phyloP scores from a whole-genome alignment of 352 stramenopile species.

The Phytopythium sindhum region DNA sequence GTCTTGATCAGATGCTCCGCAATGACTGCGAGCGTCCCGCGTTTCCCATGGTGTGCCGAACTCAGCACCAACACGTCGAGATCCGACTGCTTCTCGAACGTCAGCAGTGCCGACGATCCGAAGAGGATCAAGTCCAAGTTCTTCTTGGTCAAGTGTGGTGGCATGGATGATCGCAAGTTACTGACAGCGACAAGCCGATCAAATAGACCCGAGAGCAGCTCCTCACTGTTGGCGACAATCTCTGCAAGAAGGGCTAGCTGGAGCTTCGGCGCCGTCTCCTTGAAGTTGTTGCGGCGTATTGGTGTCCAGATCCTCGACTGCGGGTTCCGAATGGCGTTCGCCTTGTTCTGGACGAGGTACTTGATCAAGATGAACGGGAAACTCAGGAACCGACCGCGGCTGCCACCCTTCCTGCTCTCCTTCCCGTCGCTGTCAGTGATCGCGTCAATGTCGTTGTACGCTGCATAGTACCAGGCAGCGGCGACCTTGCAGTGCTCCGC shows the following conservation, averaged over 20 bases:
- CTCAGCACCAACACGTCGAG: slow-evolving; percentile 55
- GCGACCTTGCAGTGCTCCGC: slow-evolving; percentile 40
- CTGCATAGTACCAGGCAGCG: slow-evolving; percentile 67
- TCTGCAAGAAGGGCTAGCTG: slow-evolving; percentile 60
- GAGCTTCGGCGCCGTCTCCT: slow-evolving; percentile 43
- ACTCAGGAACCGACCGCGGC: slow-evolving; percentile 32
- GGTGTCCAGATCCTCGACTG: slow-evolving; percentile 25
- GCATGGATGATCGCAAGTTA: slow-evolving; percentile 34
- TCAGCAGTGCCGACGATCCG: slow-evolving; percentile 65
- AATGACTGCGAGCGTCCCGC: slow-evolving; percentile 28
- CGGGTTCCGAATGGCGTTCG: slow-evolving; percentile 7
- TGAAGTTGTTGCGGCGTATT: slow-evolving; percentile 17
- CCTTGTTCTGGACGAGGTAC: slow-evolving; percentile 44
- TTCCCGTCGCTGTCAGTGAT: slow-evolving; percentile 10
- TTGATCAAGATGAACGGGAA: slow-evolving; percentile 77
- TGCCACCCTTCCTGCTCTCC: neutral
- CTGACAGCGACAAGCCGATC: slow-evolving; percentile 58
- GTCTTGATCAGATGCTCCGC: slow-evolving; percentile 24
- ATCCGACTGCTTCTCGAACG: slow-evolving; percentile 77
- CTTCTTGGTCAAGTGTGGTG: slow-evolving; percentile 32
- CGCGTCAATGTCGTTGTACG: slow-evolving; percentile 42
- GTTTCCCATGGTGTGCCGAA: slow-evolving; percentile 9
- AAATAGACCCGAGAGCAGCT: slow-evolving; percentile 57
- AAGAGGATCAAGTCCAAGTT: slow-evolving; percentile 56
- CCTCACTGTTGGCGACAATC: slow-evolving; percentile 40